Evolutionary conservation across 2,329 filamentous ascomycete species (phyloP).

Genomic region (Paracorniculantispora psalliotae): DNA sequence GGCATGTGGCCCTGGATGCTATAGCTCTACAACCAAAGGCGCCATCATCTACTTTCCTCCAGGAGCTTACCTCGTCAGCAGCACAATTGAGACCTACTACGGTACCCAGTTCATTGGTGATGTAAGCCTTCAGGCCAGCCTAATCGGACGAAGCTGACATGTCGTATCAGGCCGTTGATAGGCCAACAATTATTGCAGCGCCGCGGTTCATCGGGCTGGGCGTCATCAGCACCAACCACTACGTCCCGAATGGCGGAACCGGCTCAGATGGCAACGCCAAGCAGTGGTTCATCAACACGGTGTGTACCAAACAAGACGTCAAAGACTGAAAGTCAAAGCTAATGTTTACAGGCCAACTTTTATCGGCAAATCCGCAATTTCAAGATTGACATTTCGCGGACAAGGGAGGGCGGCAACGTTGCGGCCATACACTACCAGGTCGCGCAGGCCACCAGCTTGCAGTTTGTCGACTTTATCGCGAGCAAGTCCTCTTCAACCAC

Average conservation of each 20-base stretch:
- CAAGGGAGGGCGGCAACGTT: neutral
- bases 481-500: neutral
- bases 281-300: conserved; percentile 18
- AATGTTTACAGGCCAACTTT: too few relatives aligned
- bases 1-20: neutral
- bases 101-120: conserved; percentile 21
- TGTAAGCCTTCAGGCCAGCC: neutral
- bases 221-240: conserved; percentile 16
- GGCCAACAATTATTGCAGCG: conserved; percentile 9
- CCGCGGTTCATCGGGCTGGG: conserved; percentile 13
- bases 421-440: conserved; percentile 18
- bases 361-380: conserved; percentile 18
- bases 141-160: neutral
- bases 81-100: conserved; percentile 17
- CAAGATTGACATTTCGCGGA: conserved; percentile 14
- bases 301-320: too few relatives aligned
- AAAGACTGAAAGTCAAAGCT: too few relatives aligned
- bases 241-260: conserved; percentile 12
- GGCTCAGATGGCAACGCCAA: conserved; percentile 12
- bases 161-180: conserved; percentile 20
- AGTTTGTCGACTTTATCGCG: conserved; percentile 16
- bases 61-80: conserved; percentile 20
- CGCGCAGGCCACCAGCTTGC: conserved; percentile 19
- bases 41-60: too few relatives aligned
- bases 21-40: neutral